These are phyloP conservation scores for Pleurotus djamor DNA, from an alignment of 768 basidiomycete species.

Conservation along the genomic window DNA sequence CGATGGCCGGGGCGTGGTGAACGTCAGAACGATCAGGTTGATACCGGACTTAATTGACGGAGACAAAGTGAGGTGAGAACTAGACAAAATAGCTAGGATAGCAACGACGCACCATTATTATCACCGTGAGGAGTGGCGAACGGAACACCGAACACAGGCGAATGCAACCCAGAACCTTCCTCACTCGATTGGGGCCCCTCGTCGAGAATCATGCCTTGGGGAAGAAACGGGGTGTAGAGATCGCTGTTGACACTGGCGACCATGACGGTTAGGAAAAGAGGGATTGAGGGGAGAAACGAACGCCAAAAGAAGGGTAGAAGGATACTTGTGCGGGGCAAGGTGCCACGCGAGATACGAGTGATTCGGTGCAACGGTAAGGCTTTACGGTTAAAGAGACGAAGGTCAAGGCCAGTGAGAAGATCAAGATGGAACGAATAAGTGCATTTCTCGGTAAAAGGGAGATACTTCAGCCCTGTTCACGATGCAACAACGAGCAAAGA, in stretches of 20 bases:
- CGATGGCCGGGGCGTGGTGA: slow-evolving; percentile 45
- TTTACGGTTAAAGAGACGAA: slow-evolving; percentile 13
- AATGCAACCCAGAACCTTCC: slow-evolving; percentile 74
- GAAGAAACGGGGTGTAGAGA: slow-evolving; percentile 52
- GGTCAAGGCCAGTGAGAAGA: not conserved
- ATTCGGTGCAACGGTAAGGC: slow-evolving; percentile 27
- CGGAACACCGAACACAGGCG: slow-evolving; percentile 58
- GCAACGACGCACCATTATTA: slow-evolving; percentile 50
- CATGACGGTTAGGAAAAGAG: slow-evolving; percentile 40
- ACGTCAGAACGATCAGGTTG: slow-evolving; percentile 42
- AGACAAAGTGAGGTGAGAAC: slow-evolving; percentile 35
- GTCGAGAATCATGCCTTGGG: slow-evolving; percentile 48
- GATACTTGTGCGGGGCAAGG: slow-evolving; percentile 25
- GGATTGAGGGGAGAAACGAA: slow-evolving; percentile 20
- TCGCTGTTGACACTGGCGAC: slow-evolving; percentile 54
- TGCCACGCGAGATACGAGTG: slow-evolving; percentile 42
- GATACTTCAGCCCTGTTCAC: slow-evolving; percentile 7
- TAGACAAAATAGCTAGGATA: slow-evolving; percentile 45
- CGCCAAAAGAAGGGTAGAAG: slow-evolving; percentile 18
- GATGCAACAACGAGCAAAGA: not conserved
- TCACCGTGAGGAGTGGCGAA: slow-evolving; percentile 45
- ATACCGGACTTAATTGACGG: slow-evolving; percentile 71
- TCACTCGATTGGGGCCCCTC: slow-evolving; percentile 73
- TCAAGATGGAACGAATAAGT: slow-evolving; percentile 4
- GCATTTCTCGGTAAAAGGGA: not conserved